Base-by-base conservation (phyloP, 345 rosid genomes). In the Arabis alpina region DNA sequence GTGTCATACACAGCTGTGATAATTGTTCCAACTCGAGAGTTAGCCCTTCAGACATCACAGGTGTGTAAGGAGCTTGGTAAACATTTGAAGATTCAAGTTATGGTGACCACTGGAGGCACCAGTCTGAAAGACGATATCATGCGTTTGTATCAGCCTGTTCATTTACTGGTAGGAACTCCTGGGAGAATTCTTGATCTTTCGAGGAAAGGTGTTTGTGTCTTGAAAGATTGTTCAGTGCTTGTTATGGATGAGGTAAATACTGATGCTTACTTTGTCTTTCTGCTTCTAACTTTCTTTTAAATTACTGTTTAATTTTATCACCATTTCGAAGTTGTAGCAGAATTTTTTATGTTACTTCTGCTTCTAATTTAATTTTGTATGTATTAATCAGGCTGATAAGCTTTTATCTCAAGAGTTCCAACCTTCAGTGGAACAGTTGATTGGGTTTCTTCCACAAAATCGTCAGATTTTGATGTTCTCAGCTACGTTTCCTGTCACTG, bases 21-120 rank as follows among this genome's bases (percentile, higher is more conserved):
- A 8, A 91, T 91, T 44, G 97, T 91, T 76, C 97, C 96, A 61
- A 91, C 97, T 32, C 81, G 97, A 55, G 97, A 91, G 70, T 81
- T 89, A 78, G 97, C 97, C 65, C 90, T 91, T 69, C 97, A 91
- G 82, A 91, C 97, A 30, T 91, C 97, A 12, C 97, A 91, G 66
- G 97, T 91, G 37, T 89, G 97, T 49, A 91, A 91, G 84, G 97
- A 91, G 83, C 88, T 91, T 15, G 96, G 93, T 47, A 91, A 91
- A 79, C 87, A 91, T 82, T 79, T 91, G 88, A 69, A 91, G 71
- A 86, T 91, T 75, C 92, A 89, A 85, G 90, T 91, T 60, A 91
- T 91, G 97, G 96, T 87, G 63, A 91, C 97, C 49, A 91, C 97
- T 8, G 97, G 97, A 12, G 97, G 97, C 68, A 91, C 97, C 66